Conservation (phyloP, 305 asterid species). For the Stenogyne calaminthoides region DNA sequence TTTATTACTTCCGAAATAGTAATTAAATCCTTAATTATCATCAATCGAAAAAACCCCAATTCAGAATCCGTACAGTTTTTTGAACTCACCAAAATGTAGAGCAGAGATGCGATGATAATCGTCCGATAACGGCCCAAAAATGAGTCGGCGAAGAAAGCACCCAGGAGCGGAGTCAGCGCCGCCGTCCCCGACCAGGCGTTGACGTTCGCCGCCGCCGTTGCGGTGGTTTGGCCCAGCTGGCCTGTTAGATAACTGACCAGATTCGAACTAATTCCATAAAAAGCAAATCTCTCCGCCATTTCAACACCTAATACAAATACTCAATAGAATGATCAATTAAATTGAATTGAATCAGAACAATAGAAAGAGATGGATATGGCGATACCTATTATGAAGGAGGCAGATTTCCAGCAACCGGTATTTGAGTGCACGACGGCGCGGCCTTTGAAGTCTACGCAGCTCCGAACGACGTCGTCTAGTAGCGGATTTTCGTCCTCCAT, state of each 20-base stretch:
- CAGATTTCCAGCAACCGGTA: slow-evolving; percentile 48
- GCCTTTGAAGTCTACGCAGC: slow-evolving; percentile 33
- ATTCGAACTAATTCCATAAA: slow-evolving; percentile 50
- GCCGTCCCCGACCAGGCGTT: slow-evolving; percentile 49
- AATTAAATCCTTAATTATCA: not conserved
- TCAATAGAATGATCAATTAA: not conserved
- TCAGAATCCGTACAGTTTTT: not conserved
- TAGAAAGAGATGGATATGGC: not conserved
- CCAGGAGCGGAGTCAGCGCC: slow-evolving; percentile 46
- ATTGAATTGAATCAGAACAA: not conserved
- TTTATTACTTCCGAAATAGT: not conserved
- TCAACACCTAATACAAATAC: slow-evolving; percentile 35
- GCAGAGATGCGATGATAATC: slow-evolving; percentile 37
- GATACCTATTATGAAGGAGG: slow-evolving; percentile 39
- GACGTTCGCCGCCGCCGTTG: slow-evolving; percentile 47
- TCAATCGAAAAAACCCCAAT: not conserved
- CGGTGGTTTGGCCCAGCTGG: slow-evolving; percentile 52
- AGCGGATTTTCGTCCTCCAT: slow-evolving; percentile 21
- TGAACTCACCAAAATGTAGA: slow-evolving; percentile 47
- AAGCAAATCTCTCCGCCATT: slow-evolving; percentile 59
- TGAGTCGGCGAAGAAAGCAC: slow-evolving; percentile 55
- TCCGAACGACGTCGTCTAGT: slow-evolving; percentile 21
- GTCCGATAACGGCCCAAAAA: slow-evolving; percentile 46
- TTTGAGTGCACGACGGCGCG: slow-evolving; percentile 30
- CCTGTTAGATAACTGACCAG: slow-evolving; percentile 51